Conservation (phyloP, 2,329 filamentous ascomycete species). For the Aspergillus flavus region DNA sequence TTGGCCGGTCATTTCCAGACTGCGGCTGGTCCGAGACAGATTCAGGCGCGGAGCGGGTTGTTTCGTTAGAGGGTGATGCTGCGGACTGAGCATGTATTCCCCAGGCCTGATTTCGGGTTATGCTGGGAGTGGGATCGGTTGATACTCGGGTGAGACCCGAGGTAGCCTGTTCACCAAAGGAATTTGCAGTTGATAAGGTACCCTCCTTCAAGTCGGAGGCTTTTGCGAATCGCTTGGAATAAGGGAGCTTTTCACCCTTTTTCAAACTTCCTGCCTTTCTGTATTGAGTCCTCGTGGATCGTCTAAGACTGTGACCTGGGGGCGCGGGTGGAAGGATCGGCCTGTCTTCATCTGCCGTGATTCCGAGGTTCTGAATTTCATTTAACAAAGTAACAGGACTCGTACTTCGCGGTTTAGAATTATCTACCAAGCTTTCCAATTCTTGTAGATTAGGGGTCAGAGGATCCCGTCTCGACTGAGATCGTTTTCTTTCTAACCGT, state of each 20-base stretch:
- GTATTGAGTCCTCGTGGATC: slow-evolving; percentile 91
- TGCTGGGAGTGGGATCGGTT: slow-evolving; percentile 38
- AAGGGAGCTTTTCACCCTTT: slow-evolving; percentile 72
- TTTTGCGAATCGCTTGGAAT: slow-evolving; percentile 71
- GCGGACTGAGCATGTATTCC: slow-evolving; percentile 34
- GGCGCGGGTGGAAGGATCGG: slow-evolving; percentile 79
- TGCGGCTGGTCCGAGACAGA: slow-evolving; percentile 33
- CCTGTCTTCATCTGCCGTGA: slow-evolving; percentile 66
- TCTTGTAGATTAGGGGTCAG: slow-evolving; percentile 67
- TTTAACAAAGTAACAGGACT: slow-evolving; percentile 61
- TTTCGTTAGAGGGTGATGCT: slow-evolving; percentile 22
- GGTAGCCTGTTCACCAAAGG: slow-evolving; percentile 38
- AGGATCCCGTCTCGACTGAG: slow-evolving; percentile 56
- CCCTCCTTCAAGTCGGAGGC: slow-evolving; percentile 65
- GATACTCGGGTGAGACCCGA: slow-evolving; percentile 38
- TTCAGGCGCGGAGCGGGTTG: slow-evolving; percentile 30
- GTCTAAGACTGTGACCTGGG: slow-evolving; percentile 76
- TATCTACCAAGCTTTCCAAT: slow-evolving; percentile 79
- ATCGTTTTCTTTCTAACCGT: slow-evolving; percentile 72
- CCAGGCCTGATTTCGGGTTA: slow-evolving; percentile 49
- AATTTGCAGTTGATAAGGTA: slow-evolving; percentile 38
- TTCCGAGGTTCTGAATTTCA: slow-evolving; percentile 48
- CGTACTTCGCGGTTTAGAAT: slow-evolving; percentile 70
- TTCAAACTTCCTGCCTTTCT: slow-evolving; percentile 77
- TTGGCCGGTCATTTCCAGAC: slow-evolving; percentile 18